Evolutionary conservation across 2,329 filamentous ascomycete species (phyloP).

Genomic region (Fonsecaea nubica): DNA sequence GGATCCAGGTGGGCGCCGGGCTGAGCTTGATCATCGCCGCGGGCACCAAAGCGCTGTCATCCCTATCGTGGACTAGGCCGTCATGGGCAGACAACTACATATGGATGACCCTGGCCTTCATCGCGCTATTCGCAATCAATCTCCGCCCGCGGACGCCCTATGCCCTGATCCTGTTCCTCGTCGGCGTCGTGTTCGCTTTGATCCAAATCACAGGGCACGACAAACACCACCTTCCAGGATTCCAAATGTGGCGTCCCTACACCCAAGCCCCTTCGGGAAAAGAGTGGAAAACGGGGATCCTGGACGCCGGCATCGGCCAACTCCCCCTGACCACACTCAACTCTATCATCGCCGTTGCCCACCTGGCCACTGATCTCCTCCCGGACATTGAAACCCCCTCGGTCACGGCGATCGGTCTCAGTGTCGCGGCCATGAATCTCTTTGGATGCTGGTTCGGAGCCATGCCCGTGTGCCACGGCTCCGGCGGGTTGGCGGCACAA

Average conservation of each 20-base stretch:
- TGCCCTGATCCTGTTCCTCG: slow-evolving; percentile 72
- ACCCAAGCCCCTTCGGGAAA: slow-evolving; percentile 54
- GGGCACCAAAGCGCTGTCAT: slow-evolving; percentile 70
- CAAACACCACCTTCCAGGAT: slow-evolving; percentile 50
- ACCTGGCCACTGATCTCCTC: slow-evolving; percentile 77
- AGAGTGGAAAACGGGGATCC: slow-evolving; percentile 61
- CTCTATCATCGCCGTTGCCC: slow-evolving; percentile 85
- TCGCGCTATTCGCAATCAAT: slow-evolving; percentile 72
- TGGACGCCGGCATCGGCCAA: slow-evolving; percentile 79
- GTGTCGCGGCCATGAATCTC: slow-evolving; percentile 83
- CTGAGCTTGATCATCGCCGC: slow-evolving; percentile 81
- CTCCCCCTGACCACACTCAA: slow-evolving; percentile 91
- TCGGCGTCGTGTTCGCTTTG: slow-evolving; percentile 72
- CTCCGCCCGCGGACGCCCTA: slow-evolving; percentile 73
- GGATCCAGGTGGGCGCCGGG: slow-evolving; percentile 92
- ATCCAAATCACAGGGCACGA: slow-evolving; percentile 42
- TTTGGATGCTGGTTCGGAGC: slow-evolving; percentile 87
- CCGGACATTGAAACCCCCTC: slow-evolving; percentile 71
- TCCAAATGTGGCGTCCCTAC: slow-evolving; percentile 67
- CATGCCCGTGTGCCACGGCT: slow-evolving; percentile 95
- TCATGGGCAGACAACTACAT: slow-evolving; percentile 76
- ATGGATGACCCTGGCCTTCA: slow-evolving; percentile 76
- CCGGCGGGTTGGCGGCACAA: slow-evolving; percentile 87
- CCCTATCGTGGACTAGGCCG: slow-evolving; percentile 71
- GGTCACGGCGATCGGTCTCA: slow-evolving; percentile 78